Base-by-base conservation (phyloP, 495 filamentous ascomycete species). In the Achaetomiella virescens region DNA sequence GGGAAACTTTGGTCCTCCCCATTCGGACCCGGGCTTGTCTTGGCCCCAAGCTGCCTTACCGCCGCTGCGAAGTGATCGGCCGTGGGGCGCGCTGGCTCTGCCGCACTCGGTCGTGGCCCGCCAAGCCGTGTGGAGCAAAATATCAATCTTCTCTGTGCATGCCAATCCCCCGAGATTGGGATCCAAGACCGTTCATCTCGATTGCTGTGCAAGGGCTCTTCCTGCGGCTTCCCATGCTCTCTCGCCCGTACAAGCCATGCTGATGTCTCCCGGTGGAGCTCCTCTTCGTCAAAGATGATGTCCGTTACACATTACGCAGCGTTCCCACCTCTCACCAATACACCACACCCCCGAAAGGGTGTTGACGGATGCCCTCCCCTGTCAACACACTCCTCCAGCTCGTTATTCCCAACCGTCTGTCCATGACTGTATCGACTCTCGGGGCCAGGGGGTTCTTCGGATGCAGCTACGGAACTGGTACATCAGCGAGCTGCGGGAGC, bases 61-160 rank as follows among this genome's bases (percentile, higher is more conserved):
- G 27, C 27, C 27, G 50, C 61, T 56, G 41, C 57, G 58, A 9
- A 52, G 47, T 37, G 64, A 66, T 66, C 64, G 60, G 52, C 62
- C 60, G 64, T 59, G 55, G 62, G 48, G 40, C 59, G 40, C 59
- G 44, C 38, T 33, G 17, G 18, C 56, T 54, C 61, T 61, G 61
- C 49, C 55, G 59, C 66, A 60, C 57, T 50, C 56, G 36, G 54
- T 57, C 48, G 50, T 62, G 47, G 45, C 48, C n/a, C 49, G 66
- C 64, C 64, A 69, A 69, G 63, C 27, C 33, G 36, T 60, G 46
- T 59, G 52, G 56, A 59, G 44, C 54, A 65, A 42, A 54, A 65
- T 63, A 58, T 57, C 62, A 63, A 60, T 63, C 60, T 61, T 57
- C 38, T 35, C 24, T 53, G 50, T 53, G 52, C 60, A 67, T 67